Percentiles rank a stretch among this genome's conserved stretches.
phyloP scores from a whole-genome alignment of 306 rosid genomes.

The Fragaria ananassa region DNA sequence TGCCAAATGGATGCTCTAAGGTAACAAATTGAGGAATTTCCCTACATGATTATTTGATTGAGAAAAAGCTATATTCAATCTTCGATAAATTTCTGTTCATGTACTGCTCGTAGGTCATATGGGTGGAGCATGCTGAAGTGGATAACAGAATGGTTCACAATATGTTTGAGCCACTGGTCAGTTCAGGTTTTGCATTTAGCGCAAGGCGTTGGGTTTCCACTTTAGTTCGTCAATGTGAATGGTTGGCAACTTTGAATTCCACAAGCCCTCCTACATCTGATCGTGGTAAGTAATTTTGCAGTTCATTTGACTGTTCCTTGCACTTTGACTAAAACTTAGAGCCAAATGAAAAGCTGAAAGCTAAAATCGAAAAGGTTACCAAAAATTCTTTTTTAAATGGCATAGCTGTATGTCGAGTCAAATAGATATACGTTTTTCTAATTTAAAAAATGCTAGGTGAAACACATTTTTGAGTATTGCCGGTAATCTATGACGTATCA shows the following conservation, averaged over 20 bases:
- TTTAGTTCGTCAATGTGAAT: conserved; percentile 31
- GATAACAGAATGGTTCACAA: conserved; percentile 30
- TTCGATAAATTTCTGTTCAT: background rate
- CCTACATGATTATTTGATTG: background rate
- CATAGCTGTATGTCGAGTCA: background rate
- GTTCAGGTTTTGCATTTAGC: conserved; percentile 47
- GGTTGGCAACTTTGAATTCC: conserved; percentile 13
- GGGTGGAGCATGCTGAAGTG: conserved; percentile 63
- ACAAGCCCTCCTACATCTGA: conserved; percentile 7
- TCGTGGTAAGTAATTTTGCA: conserved; percentile 24
- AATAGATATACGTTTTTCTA: too few relatives aligned
- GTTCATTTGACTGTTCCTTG: background rate
- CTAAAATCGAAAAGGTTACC: background rate
- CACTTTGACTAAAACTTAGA: background rate
- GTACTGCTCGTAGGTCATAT: conserved; percentile 32
- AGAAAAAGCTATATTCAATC: background rate
- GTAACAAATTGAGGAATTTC: conserved; percentile 18
- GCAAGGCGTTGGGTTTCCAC: conserved; percentile 55
- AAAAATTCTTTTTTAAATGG: too few relatives aligned
- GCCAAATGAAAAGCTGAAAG: background rate
- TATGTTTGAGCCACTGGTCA: conserved; percentile 26
- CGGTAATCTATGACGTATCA: background rate
- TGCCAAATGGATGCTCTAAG: conserved; percentile 40
- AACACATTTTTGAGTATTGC: background rate
- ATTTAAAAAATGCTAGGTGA: too few relatives aligned